Percentiles rank a stretch among this genome's conserved stretches.
Conservation (phyloP, 371 early-diverging fungal species). For the Funneliformis caledonium region DNA sequence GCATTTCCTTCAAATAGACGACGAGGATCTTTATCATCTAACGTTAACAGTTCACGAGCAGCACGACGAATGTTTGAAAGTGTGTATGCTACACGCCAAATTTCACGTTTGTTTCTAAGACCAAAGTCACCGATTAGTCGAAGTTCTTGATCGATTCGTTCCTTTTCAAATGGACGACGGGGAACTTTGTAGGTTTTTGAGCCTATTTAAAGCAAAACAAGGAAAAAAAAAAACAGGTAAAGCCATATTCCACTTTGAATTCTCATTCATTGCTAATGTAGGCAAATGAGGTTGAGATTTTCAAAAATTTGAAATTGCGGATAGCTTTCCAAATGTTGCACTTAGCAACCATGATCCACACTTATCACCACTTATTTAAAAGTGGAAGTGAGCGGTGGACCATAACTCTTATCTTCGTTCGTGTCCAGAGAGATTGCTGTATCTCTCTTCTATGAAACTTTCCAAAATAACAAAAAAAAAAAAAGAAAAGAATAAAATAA, state of each 20-base stretch:
- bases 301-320: neutral
- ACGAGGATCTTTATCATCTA: slow-evolving; percentile 96
- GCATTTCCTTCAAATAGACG: slow-evolving; percentile 99
- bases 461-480: neutral
- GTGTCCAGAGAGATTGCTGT: slow-evolving; percentile 40
- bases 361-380: neutral
- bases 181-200: slow-evolving; percentile 99
- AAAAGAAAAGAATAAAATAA: neutral
- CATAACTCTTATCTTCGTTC: slow-evolving; percentile 37
- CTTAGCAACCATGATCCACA: slow-evolving; percentile 30
- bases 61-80: slow-evolving; percentile 99
- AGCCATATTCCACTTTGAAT: neutral
- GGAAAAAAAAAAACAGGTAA: slow-evolving; percentile 25
- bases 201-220: slow-evolving; percentile 41
- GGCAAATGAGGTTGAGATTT: neutral
- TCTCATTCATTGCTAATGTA: neutral
- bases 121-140: slow-evolving; percentile 99
- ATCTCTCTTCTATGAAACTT: slow-evolving; percentile 38
- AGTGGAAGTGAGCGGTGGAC: slow-evolving; percentile 20
- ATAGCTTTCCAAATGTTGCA: slow-evolving; percentile 15
- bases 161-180: slow-evolving; percentile 98
- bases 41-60: slow-evolving; percentile 99
- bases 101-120: slow-evolving; percentile 99
- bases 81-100: slow-evolving; percentile 97
- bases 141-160: slow-evolving; percentile 98